Evolutionary conservation across 768 basidiomycete genomes (phyloP).

Genomic region (Xerocomus spinulosus): DNA sequence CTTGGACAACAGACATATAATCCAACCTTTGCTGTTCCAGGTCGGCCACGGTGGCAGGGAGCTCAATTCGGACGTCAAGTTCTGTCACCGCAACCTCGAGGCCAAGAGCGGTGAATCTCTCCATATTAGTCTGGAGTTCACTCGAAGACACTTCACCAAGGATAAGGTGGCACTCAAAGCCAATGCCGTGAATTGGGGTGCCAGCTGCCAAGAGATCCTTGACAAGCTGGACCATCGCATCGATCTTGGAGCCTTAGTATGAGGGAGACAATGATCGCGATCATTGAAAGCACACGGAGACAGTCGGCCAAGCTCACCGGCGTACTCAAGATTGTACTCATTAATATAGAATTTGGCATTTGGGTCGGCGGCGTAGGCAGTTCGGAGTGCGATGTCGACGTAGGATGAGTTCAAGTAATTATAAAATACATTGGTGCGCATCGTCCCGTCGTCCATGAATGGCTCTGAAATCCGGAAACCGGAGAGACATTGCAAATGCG

Average conservation of each 20-base stretch:
- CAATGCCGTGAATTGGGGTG: slow-evolving; percentile 57
- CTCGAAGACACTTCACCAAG: slow-evolving; percentile 49
- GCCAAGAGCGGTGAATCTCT: slow-evolving; percentile 53
- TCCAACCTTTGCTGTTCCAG: slow-evolving; percentile 54
- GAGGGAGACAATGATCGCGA: neutral
- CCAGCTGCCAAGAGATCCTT: slow-evolving; percentile 42
- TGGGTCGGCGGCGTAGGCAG: slow-evolving; percentile 29
- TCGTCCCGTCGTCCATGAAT: slow-evolving; percentile 55
- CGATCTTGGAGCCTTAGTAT: slow-evolving; percentile 31
- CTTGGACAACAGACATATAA: slow-evolving; percentile 51
- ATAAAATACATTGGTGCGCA: slow-evolving; percentile 49
- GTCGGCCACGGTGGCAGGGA: slow-evolving; percentile 43
- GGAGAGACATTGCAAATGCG: neutral
- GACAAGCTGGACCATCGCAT: slow-evolving; percentile 51
- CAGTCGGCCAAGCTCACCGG: slow-evolving; percentile 12
- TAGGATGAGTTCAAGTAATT: slow-evolving; percentile 45
- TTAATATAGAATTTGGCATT: slow-evolving; percentile 33
- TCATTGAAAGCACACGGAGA: neutral
- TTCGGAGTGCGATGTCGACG: slow-evolving; percentile 45
- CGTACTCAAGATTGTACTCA: slow-evolving; percentile 25
- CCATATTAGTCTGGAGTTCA: slow-evolving; percentile 43
- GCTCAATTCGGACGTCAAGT: slow-evolving; percentile 58
- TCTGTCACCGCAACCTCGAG: slow-evolving; percentile 68
- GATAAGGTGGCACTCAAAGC: slow-evolving; percentile 57
- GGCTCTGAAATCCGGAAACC: slow-evolving; percentile 8